Conservation (phyloP, 176 grass and related monocot genomes). For the Eragrostis nindensis region DNA sequence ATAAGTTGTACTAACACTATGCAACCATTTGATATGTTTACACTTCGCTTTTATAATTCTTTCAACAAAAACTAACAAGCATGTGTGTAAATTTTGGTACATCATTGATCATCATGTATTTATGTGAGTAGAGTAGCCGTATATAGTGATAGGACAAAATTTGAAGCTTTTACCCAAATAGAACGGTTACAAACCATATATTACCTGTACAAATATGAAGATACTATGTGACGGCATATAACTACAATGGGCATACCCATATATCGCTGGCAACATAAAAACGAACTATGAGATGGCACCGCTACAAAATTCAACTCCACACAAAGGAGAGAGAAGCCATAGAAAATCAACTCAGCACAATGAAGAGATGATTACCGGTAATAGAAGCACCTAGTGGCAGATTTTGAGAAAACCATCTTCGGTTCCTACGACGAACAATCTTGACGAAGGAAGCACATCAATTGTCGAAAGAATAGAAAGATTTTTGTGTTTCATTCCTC, state of each 20-base stretch:
- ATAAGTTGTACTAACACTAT: background rate
- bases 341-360: slow-evolving; percentile 8
- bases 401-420: slow-evolving; percentile 95
- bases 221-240: background rate
- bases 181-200: slow-evolving; percentile 24
- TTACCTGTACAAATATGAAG: slow-evolving; percentile 1
- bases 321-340: background rate
- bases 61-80: background rate
- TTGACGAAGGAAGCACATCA: slow-evolving; percentile 81
- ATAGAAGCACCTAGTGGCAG: slow-evolving; percentile 64
- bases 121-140: background rate
- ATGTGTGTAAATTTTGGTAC: background rate
- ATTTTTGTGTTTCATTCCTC: slow-evolving; percentile 80
- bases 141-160: background rate
- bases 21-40: background rate
- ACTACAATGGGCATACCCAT: too few relatives aligned
- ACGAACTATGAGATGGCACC: background rate
- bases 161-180: slow-evolving; percentile 27
- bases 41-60: background rate
- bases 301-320: slow-evolving; percentile 4
- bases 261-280: slow-evolving; percentile 17
- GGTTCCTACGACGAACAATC: slow-evolving; percentile 92
- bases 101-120: slow-evolving; percentile 3
- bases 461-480: slow-evolving; percentile 80
- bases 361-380: slow-evolving; percentile 30